Percentiles rank a stretch among this genome's conserved stretches.
Evolutionary conservation across 805 yeast genomes (phyloP).

Genomic region (Priceomyces castillae): DNA sequence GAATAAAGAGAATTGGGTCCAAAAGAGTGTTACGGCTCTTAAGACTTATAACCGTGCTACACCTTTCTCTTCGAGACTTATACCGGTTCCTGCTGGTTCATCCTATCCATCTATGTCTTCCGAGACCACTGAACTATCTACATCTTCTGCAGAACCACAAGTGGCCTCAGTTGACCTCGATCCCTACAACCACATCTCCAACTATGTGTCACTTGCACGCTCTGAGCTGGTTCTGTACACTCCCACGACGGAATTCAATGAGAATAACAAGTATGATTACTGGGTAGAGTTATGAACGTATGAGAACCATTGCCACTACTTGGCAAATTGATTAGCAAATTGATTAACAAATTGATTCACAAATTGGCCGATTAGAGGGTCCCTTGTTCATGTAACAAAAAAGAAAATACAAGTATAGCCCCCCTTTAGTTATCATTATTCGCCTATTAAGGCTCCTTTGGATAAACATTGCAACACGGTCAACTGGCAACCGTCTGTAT

Average conservation of each 20-base stretch:
- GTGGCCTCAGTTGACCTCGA: neutral
- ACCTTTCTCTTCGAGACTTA: constrained; percentile 16
- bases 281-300: constrained; percentile 11
- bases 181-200: constrained; percentile 2
- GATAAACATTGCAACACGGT: too few species aligned
- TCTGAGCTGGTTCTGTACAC: constrained; percentile 3
- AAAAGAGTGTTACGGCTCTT: constrained; percentile 18
- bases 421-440: too few species aligned
- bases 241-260: constrained; percentile 8
- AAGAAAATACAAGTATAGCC: too few species aligned
- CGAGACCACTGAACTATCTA: neutral
- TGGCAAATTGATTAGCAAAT: too few species aligned
- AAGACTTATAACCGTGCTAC: constrained; percentile 13
- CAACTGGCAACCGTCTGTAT: too few species aligned
- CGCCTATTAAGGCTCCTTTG: too few species aligned
- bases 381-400: too few species aligned
- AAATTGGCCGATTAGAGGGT: too few species aligned
- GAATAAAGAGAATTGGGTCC: constrained; percentile 15
- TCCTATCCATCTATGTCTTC: neutral
- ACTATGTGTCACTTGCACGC: constrained; percentile 2
- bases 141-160: neutral
- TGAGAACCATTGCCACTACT: too few species aligned
- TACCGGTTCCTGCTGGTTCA: constrained; percentile 10
- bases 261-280: constrained; percentile 11
- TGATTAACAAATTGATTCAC: too few species aligned